Percentiles rank a stretch among this genome's conserved stretches.
phyloP scores from a whole-genome alignment of 495 filamentous ascomycete species.

The Tuber calosporum region DNA sequence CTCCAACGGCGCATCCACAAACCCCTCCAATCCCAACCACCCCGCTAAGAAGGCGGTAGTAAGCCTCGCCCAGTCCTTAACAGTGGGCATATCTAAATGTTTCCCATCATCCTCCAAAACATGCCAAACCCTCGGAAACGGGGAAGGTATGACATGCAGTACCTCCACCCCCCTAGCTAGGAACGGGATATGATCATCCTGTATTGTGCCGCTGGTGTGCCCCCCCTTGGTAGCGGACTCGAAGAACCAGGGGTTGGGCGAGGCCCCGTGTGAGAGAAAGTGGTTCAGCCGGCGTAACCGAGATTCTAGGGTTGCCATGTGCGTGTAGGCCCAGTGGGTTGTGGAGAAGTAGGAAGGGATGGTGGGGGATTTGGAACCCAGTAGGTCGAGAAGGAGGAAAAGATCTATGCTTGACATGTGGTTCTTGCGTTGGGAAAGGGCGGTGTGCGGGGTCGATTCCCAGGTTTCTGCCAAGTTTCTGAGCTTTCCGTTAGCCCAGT shows the following conservation, averaged over 20 bases:
- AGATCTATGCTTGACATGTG: conserved; percentile 70
- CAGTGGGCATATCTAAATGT: conserved; percentile 74
- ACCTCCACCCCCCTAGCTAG: conserved; percentile 75
- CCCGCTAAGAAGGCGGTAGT: conserved; percentile 78
- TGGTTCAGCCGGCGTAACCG: conserved; percentile 56
- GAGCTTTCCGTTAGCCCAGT: conserved; percentile 19
- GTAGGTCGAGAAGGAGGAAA: conserved; percentile 87
- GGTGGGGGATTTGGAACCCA: conserved; percentile 62
- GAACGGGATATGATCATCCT: conserved; percentile 90
- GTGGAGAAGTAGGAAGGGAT: conserved; percentile 75
- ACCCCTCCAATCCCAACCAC: conserved; percentile 85
- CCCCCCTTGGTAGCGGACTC: conserved; percentile 41
- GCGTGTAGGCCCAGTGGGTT: conserved; percentile 88
- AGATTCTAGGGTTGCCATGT: conserved; percentile 59
- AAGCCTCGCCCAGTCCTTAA: conserved; percentile 80
- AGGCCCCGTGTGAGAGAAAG: conserved; percentile 47
- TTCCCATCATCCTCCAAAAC: conserved; percentile 72
- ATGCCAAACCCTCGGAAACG: conserved; percentile 86
- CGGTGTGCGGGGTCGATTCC: conserved; percentile 59
- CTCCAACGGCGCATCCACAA: conserved; percentile 45
- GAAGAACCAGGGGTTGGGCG: conserved; percentile 41
- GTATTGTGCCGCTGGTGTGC: conserved; percentile 52
- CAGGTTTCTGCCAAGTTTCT: conserved; percentile 66
- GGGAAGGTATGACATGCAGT: conserved; percentile 74
- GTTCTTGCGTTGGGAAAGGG: conserved; percentile 65